Conservation (phyloP, 495 filamentous ascomycete species). For the Neurospora sp. region DNA sequence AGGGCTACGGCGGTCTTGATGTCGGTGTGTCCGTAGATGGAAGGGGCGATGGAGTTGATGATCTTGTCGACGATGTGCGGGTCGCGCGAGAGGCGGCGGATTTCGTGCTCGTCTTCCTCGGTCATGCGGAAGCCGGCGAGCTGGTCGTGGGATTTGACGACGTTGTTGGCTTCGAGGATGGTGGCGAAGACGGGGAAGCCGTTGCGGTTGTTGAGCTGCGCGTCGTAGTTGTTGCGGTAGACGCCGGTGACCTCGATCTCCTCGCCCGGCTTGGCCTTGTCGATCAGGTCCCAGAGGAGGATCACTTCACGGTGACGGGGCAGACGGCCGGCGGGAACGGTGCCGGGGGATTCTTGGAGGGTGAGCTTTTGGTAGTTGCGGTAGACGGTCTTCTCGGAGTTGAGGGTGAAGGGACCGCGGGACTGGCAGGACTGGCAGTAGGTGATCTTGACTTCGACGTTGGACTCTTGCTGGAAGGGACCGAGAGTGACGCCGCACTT, state of each 20-base stretch:
- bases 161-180: conserved; percentile 92
- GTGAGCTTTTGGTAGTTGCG: conserved; percentile 98
- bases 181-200: conserved; percentile 99
- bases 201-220: conserved; percentile 95
- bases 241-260: conserved; percentile 96
- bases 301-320: conserved; percentile 93
- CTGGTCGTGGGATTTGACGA: conserved; percentile 95
- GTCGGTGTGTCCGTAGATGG: conserved; percentile 93
- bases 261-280: conserved; percentile 93
- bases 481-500: conserved; percentile 91
- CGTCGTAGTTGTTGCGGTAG: conserved; percentile 98
- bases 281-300: conserved; percentile 93
- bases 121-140: conserved; percentile 94
- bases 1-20: conserved; percentile 96
- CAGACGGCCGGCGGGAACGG: conserved; percentile 91
- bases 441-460: conserved; percentile 87
- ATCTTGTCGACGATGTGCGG: conserved; percentile 93
- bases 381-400: conserved; percentile 98
- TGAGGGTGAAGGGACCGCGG: conserved; percentile 88
- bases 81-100: conserved; percentile 76
- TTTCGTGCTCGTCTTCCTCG: conserved; percentile 89
- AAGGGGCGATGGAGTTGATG: conserved; percentile 86
- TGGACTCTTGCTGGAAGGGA: conserved; percentile 95
- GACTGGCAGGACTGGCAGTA: conserved; percentile 98
- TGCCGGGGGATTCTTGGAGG: conserved; percentile 93